Evolutionary conservation across 177 flowering plant genomes (phyloP), one percentile per base, ranked within the genome.

Genomic region (Vitis hybrid): DNA sequence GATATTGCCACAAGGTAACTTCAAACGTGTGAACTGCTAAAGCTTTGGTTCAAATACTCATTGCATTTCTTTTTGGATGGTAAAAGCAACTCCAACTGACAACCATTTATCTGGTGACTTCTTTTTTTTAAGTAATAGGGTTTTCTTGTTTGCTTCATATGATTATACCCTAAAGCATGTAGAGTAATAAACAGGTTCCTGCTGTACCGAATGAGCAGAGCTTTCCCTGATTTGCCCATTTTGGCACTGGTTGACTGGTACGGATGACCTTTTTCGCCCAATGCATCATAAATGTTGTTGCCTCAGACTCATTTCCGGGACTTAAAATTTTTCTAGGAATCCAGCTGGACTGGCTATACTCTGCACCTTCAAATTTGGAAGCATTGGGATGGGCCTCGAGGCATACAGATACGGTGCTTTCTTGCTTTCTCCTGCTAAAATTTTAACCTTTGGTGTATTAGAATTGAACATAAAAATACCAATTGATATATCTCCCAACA

Each of bases 301-400:
- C 3, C 14, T 39, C 45, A 39, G 29, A 15, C 16, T 56, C 49
- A 15, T 18, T 29, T 39, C 18, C 53, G 2, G 3, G 1, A 31
- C 16, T 45, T 39, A 1, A 31, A 45, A 52, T 50, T 51, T 76
- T 50, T 77, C 33, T 45, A 93, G 98, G 99, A 92, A 94, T 70
- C 99, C 98, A 58, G 94, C 97, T 62, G 99, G 97, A 71, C 75
- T 96, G 62, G 93, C 93, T 56, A 90, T 92, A 71, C 75, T 90
- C 1, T 90, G 93, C 86, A 96, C 99, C 71, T 94, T 84, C 80
- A 92, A 96, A 78, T 92, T 72, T 81, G 99, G 99, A 74, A 96
- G 98, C 79, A 77, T 90, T 52, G 89, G 94, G 62, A 96, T 96
- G 99, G 98, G 99, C 64, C 82, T 96, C 60, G 99, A 96, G 77